Conservation (phyloP, 768 basidiomycete genomes). For the Tricholoma furcatifolium region DNA sequence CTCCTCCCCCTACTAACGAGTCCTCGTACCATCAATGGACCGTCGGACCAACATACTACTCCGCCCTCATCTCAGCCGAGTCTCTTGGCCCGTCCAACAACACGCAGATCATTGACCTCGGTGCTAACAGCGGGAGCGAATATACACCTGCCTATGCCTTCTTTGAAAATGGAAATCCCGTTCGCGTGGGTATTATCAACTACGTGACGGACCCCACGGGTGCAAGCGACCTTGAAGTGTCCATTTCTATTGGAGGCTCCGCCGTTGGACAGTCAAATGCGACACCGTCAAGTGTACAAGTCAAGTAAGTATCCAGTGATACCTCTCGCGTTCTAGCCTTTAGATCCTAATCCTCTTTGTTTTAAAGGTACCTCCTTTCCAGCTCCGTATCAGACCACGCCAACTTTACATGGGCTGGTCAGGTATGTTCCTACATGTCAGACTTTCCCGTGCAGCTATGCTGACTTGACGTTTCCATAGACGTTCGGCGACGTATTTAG, state of each 20-base stretch:
- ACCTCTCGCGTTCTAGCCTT: not conserved
- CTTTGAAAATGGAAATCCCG: conserved; percentile 66
- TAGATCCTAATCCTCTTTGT: not conserved
- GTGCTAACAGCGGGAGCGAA: conserved; percentile 36
- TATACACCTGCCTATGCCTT: conserved; percentile 70
- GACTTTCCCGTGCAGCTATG: not conserved
- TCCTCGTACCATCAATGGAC: too few relatives aligned
- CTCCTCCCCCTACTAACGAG: too few relatives aligned
- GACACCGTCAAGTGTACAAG: conserved; percentile 45
- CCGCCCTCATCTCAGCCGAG: conserved; percentile 68
- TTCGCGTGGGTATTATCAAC: conserved; percentile 69
- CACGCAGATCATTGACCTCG: conserved; percentile 67
- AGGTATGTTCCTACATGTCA: conserved; percentile 30
- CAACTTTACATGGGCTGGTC: conserved; percentile 63
- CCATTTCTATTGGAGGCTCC: conserved; percentile 43
- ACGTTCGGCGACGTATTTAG: conserved; percentile 58
- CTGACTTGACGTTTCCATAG: conserved; percentile 24
- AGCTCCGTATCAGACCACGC: conserved; percentile 49
- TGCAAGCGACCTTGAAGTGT: conserved; percentile 49
- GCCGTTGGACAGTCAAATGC: conserved; percentile 7
- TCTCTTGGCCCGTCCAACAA: conserved; percentile 59
- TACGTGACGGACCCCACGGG: conserved; percentile 63
- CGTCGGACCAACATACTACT: conserved; percentile 47
- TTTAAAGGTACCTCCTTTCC: conserved; percentile 50
- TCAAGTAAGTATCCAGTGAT: conserved; percentile 40